These are phyloP conservation scores for Poronia punctata DNA, from an alignment of 495 filamentous ascomycete species.

Conservation along the genomic window DNA sequence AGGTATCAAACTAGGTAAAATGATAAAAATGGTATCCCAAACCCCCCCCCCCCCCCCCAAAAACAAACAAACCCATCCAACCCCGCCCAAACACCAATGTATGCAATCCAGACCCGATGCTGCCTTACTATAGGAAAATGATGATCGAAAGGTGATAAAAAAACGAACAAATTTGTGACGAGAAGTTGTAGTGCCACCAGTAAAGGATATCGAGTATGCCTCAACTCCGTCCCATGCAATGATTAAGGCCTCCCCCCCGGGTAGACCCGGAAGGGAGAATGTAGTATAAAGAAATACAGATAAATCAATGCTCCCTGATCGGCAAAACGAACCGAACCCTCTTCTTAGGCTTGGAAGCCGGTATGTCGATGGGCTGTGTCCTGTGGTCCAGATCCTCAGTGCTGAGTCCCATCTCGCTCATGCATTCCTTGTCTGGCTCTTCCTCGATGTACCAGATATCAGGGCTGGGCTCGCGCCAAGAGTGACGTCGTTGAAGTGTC, in stretches of 20 bases:
- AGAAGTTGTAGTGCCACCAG: too few species aligned
- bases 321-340: constrained; percentile 44
- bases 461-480: constrained; percentile 46
- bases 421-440: constrained; percentile 37
- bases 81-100: too few species aligned
- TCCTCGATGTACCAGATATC: constrained; percentile 48
- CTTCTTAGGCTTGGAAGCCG: constrained; percentile 40
- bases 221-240: too few species aligned
- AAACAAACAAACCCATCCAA: too few species aligned
- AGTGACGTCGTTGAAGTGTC: constrained; percentile 29
- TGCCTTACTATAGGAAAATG: too few species aligned
- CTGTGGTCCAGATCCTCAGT: constrained; percentile 19
- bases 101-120: too few species aligned
- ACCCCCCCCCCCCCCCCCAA: too few species aligned
- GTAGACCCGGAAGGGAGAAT: neutral
- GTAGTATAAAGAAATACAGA: neutral
- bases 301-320: constrained; percentile 23
- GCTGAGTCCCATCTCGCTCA: constrained; percentile 29
- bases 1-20: too few species aligned
- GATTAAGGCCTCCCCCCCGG: neutral
- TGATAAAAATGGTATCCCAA: too few species aligned
- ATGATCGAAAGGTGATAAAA: too few species aligned
- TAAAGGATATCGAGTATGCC: too few species aligned
- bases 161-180: too few species aligned
- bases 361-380: constrained; percentile 31